A percentile compares a stretch with the other conserved stretches of the same genome.
phyloP scores from a whole-genome alignment of 2,329 filamentous ascomycete genomes.

The Aspergillus ochraceus region DNA sequence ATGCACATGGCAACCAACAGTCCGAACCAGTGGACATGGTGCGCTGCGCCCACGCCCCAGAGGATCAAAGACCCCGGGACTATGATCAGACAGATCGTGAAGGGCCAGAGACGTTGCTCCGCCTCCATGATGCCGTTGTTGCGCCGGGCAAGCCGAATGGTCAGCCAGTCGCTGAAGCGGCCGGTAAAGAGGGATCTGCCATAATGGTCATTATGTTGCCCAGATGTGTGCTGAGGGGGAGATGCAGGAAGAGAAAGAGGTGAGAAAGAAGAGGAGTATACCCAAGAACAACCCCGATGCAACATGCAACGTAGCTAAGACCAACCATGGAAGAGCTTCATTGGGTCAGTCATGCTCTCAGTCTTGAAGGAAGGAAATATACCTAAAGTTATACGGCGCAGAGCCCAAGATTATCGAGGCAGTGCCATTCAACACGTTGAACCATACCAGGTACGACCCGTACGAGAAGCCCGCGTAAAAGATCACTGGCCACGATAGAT shows the following conservation, averaged over 20 bases:
- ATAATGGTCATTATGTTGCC: not conserved
- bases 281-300: conserved; percentile 34
- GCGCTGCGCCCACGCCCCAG: conserved; percentile 45
- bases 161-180: conserved; percentile 41
- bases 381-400: conserved; percentile 40
- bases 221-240: not conserved
- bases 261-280: conserved; percentile 4
- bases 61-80: conserved; percentile 37
- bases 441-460: conserved; percentile 40
- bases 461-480: conserved; percentile 44
- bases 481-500: conserved; percentile 39
- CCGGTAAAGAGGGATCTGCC: conserved; percentile 40
- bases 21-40: conserved; percentile 44
- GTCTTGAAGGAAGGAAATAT: not conserved
- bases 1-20: conserved; percentile 45
- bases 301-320: conserved; percentile 39
- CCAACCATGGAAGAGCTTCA: conserved; percentile 39
- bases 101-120: conserved; percentile 44
- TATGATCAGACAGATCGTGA: conserved; percentile 34
- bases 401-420: conserved; percentile 37
- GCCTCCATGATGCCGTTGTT: conserved; percentile 44
- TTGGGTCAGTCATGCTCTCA: conserved; percentile 14
- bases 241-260: not conserved
- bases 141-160: conserved; percentile 38
- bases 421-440: conserved; percentile 43